Evolutionary conservation across 352 stramenopile species (phyloP).

Genomic region (Globisporangium cylindrosporum): DNA sequence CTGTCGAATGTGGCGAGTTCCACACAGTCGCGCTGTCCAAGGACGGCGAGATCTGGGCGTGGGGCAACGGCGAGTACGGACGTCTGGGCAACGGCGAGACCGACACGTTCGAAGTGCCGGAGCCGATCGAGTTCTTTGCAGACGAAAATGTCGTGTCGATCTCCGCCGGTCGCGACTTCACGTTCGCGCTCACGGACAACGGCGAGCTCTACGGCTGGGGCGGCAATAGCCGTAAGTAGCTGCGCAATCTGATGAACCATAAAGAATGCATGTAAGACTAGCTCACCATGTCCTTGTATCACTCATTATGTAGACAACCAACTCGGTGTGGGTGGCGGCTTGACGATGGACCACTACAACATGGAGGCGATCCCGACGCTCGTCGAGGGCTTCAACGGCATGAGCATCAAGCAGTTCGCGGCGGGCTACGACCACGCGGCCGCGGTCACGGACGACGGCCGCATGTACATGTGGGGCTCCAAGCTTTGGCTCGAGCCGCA

Average conservation of each 20-base stretch:
- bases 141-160: slow-evolving; percentile 70
- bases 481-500: slow-evolving; percentile 93
- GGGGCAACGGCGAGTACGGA: slow-evolving; percentile 91
- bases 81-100: slow-evolving; percentile 89
- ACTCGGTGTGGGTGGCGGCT: slow-evolving; percentile 82
- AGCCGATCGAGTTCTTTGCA: slow-evolving; percentile 84
- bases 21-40: slow-evolving; percentile 88
- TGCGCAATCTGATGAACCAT: not conserved
- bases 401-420: slow-evolving; percentile 83
- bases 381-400: slow-evolving; percentile 68
- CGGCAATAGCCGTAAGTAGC: slow-evolving; percentile 87
- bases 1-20: slow-evolving; percentile 81
- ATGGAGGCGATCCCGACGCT: slow-evolving; percentile 91
- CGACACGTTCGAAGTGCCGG: slow-evolving; percentile 72
- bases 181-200: slow-evolving; percentile 79
- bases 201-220: slow-evolving; percentile 90
- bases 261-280: no score
- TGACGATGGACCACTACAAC: slow-evolving; percentile 93
- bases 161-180: slow-evolving; percentile 86
- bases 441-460: slow-evolving; percentile 71
- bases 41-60: slow-evolving; percentile 90
- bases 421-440: slow-evolving; percentile 93
- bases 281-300: not conserved
- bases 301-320: slow-evolving; percentile 65
- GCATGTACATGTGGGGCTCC: slow-evolving; percentile 81